Evolutionary conservation across 2,329 filamentous ascomycete species (phyloP).

Genomic region (Neonectria neomacrospora): DNA sequence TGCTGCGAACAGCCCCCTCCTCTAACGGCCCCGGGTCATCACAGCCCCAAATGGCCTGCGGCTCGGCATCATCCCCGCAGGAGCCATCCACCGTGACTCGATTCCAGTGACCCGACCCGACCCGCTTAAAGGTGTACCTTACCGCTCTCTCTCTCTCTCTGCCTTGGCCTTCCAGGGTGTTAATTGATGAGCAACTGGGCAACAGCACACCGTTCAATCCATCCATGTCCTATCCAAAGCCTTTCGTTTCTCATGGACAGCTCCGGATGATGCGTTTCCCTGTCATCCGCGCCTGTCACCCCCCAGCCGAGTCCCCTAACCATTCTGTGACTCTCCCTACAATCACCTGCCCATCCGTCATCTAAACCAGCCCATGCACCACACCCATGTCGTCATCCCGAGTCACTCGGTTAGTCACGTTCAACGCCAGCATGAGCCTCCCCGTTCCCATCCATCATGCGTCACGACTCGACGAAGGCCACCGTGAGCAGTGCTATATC

Average conservation of each 20-base stretch:
- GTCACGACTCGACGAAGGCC: slow-evolving; percentile 17
- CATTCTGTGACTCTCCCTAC: neutral
- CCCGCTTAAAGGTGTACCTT: neutral
- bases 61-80: neutral
- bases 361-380: slow-evolving; percentile 6
- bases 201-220: too few species aligned
- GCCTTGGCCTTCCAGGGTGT: neutral
- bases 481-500: neutral
- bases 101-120: neutral
- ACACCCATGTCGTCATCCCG: slow-evolving; percentile 32
- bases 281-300: slow-evolving; percentile 24
- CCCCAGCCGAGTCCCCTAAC: neutral
- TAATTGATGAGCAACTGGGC: neutral
- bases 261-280: neutral
- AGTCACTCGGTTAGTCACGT: slow-evolving; percentile 36
- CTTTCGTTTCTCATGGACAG: neutral
- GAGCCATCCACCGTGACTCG: slow-evolving; percentile 1
- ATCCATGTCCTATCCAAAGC: too few species aligned
- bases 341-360: slow-evolving; percentile 22
- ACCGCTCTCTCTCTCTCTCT: too few species aligned
- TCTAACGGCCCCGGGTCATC: neutral
- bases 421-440: slow-evolving; percentile 29
- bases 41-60: neutral
- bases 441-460: slow-evolving; percentile 30
- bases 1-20: neutral